phyloP scores from a whole-genome alignment of 495 filamentous ascomycete species.

The Neurospora sp. region DNA sequence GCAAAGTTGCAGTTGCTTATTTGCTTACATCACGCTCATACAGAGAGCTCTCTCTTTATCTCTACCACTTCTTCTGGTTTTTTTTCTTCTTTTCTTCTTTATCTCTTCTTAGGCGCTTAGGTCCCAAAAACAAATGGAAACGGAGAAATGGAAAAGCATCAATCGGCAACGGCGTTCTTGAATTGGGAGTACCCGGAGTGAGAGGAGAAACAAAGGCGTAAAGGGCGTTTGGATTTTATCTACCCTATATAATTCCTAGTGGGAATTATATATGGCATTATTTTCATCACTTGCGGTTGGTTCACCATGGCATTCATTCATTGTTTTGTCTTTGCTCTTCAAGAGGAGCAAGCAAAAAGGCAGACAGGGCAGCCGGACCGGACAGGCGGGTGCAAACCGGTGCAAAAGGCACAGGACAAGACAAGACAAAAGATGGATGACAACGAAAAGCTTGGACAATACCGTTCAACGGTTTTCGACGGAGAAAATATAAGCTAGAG shows the following conservation, averaged over 20 bases:
- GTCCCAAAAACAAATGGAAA: background rate
- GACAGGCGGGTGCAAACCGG: background rate
- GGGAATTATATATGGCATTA: background rate
- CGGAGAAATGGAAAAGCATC: background rate
- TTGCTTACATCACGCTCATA: background rate
- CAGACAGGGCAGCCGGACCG: background rate
- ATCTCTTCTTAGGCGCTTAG: background rate
- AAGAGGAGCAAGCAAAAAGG: background rate
- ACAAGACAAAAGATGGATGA: background rate
- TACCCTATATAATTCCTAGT: background rate
- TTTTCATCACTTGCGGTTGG: background rate
- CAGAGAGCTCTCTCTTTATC: background rate
- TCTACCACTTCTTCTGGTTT: background rate
- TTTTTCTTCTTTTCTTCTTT: no score
- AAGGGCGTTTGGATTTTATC: background rate
- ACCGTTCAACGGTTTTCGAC: background rate
- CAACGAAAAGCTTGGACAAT: background rate
- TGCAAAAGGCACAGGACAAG: background rate
- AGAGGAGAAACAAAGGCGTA: background rate
- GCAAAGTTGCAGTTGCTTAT: background rate
- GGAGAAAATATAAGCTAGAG: background rate
- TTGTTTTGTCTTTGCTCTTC: background rate
- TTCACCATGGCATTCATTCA: background rate
- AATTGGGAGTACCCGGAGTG: background rate
- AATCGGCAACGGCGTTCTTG: background rate